Base-by-base conservation (phyloP, 306 rosid genomes). In the Rosa persica region DNA sequence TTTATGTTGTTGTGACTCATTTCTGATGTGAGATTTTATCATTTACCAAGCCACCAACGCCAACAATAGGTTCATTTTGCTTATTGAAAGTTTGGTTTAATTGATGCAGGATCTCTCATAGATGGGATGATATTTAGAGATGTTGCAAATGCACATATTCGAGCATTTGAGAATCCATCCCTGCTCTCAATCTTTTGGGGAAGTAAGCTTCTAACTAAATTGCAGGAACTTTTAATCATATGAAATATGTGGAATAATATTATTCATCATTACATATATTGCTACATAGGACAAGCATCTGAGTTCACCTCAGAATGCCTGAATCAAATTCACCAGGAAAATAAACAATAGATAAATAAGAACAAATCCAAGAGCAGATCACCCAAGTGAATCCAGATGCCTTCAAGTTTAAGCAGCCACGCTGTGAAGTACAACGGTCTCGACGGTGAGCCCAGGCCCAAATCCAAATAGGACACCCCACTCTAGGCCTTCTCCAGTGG, bases 371-470 rank as follows among this genome's bases (percentile, higher is more conserved):
- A 4, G 70, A 74, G 68, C 17, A 16, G 17, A 74, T 74, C 70
- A 16, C 23, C 22, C 22, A 25, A 40, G 46, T 40, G 17, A 9
- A 74, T 17, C 34, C 22, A 2, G 40, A 58, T 58, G 77, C n/a
- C 78, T 25, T 75, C 69, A 60, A 40, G 55, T 15, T 27, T 12
- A 72, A 17, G 10, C 82, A 78, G 17, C 81, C 15, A 85, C 80
- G 15, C 95, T 88, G 38, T 73, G 93, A 0, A 92, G 83, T 65
- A 89, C 92, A 4, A 92, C 87, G 0, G 93, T 87, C 51, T 92
- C 95, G 6, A 92, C 90, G 0, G 92, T 88, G 3, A 92, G 93
- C 20, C 95, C 95, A 0, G 97, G 97, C 58, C 97, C 93, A 76
- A 92, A 90, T 1, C 95, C 90, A 0, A 92, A 89, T 0, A 92